phyloP scores from a whole-genome alignment of 2,329 filamentous ascomycete species.

The Neofusicoccum cordaticola region DNA sequence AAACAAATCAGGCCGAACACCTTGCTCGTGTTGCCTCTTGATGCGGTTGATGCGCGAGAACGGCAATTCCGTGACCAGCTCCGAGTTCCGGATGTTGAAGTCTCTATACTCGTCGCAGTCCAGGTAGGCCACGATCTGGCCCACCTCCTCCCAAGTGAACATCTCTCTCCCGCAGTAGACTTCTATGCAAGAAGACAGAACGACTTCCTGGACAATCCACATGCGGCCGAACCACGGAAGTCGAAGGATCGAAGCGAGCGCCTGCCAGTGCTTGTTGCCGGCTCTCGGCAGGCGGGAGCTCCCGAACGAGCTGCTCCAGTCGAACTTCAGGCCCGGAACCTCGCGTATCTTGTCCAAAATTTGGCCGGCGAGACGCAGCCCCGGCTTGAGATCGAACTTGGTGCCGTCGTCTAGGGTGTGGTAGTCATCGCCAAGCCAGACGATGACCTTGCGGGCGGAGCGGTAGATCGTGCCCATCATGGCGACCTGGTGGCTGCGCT shows the following conservation, averaged over 20 bases:
- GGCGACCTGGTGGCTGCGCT: conserved; percentile 26
- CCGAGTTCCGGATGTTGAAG: background rate
- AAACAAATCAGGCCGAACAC: background rate
- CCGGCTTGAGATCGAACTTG: background rate
- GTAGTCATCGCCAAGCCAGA: conserved; percentile 33
- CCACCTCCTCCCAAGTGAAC: conserved; percentile 16
- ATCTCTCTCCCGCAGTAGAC: conserved; percentile 5
- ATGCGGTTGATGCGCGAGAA: conserved; percentile 17
- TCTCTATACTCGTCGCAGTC: conserved; percentile 8
- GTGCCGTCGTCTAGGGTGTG: conserved; percentile 23
- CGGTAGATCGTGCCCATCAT: conserved; percentile 30
- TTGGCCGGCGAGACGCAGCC: background rate
- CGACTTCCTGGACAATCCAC: conserved; percentile 32
- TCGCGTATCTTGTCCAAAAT: conserved; percentile 1
- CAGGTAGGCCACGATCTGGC: conserved; percentile 7
- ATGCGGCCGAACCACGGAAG: conserved; percentile 28
- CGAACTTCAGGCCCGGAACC: background rate
- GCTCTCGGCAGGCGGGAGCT: background rate
- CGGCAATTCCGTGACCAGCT: conserved; percentile 7
- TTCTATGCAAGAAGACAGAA: conserved; percentile 20
- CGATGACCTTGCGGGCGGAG: conserved; percentile 25
- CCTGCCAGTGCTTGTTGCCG: conserved; percentile 10
- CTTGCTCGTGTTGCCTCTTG: conserved; percentile 10
- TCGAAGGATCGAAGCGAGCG: conserved; percentile 6
- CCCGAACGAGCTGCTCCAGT: background rate